Evolutionary conservation across 805 yeast species (phyloP), one percentile per base, ranked within the genome.

Genomic region (Yamadazyma laniorum): DNA sequence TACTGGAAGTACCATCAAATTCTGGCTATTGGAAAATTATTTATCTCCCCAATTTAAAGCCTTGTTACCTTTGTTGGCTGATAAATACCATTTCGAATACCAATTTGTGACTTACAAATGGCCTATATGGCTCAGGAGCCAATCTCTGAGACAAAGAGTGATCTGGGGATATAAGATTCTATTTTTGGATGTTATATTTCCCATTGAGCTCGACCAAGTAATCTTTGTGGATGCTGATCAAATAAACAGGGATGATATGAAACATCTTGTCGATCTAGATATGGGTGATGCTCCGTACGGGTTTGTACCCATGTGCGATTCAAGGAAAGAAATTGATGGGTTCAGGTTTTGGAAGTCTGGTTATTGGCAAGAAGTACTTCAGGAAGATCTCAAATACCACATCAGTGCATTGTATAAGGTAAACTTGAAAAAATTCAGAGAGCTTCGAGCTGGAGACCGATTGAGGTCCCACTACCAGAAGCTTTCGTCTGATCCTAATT

Each of bases 311-410:
- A 85, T 82, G 96, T 80, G 90, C 48, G 91, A 85, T 35, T 81
- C 89, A 0, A 67, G 91, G 34, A 59, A 60, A 18, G 95, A 85
- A 49, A 83, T 82, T 82, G 91, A 85, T 54, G 95, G 91, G 0
- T 86, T 72, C 58, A 59, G 93, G 46, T 93, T 91, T 63, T 93
- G 98, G 99, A 83, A 88, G 52, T 76, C 79, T 44, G 98, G 97
- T 0, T 91, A 87, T 59, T 91, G 99, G 99, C 65, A 77, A 42
- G 69, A 71, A 3, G 70, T 73, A 18, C 64, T 91, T 29, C 76
- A 74, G 25, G 73, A 78, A 28, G 71, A 72, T 7, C 64, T 69
- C 23, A 82, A 78, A 40, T 85, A 88, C 57, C 95, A 89, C 51
- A 84, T 85, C 47, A 81, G 95, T 59, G 96, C 96, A 0, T 67